Conservation (phyloP, 768 basidiomycete species). For the Xerocomus brunneocitrinus region DNA sequence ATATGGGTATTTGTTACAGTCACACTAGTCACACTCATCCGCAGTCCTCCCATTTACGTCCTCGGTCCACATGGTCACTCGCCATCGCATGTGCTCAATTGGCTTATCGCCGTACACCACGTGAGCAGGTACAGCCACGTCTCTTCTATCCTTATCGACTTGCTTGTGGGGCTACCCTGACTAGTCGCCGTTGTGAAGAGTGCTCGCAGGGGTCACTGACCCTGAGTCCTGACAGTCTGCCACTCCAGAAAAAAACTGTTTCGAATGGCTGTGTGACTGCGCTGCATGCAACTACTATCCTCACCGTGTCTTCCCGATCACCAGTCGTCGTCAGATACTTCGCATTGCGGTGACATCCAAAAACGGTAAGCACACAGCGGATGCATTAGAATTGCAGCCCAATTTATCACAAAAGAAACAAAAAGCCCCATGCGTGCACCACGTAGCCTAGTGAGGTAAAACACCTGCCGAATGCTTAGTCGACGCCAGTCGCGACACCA, state of each 20-base stretch:
- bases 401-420: neutral
- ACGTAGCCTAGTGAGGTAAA: neutral
- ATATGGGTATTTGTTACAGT: conserved; percentile 4
- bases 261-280: neutral
- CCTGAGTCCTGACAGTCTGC: neutral
- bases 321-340: neutral
- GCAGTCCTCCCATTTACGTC: conserved; percentile 16
- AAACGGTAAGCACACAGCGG: neutral
- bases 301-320: neutral
- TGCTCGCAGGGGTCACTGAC: neutral
- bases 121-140: neutral
- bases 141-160: too few relatives aligned
- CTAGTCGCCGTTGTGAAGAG: neutral
- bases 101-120: neutral
- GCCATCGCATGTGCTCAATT: neutral
- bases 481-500: neutral
- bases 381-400: neutral
- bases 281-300: neutral
- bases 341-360: neutral
- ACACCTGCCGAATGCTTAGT: neutral
- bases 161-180: neutral
- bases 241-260: neutral
- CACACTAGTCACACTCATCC: neutral
- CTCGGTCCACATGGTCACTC: conserved; percentile 13
- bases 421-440: neutral